Evolutionary conservation across 768 basidiomycete genomes (phyloP).

Genomic region (Suillus hirtellus): DNA sequence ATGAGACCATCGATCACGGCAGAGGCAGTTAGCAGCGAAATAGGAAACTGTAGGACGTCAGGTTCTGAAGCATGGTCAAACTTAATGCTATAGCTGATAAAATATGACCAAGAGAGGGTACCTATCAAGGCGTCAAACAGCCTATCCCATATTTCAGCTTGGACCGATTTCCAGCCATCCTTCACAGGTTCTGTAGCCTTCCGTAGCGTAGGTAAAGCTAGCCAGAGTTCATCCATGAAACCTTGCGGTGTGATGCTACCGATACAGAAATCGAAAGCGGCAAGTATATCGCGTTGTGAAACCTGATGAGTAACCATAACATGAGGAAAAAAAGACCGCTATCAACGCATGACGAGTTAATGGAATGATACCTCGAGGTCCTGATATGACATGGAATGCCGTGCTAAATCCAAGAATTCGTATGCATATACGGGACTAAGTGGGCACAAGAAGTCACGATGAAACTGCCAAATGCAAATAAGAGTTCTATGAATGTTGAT

Average conservation of each 20-base stretch:
- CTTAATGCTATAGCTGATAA: neutral
- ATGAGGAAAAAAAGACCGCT: neutral
- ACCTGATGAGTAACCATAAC: slow-evolving; percentile 32
- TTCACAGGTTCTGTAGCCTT: slow-evolving; percentile 34
- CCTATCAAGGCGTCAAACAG: slow-evolving; percentile 48
- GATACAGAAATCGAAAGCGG: slow-evolving; percentile 46
- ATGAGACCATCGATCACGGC: slow-evolving; percentile 50
- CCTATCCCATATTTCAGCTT: slow-evolving; percentile 49
- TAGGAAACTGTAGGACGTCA: slow-evolving; percentile 51
- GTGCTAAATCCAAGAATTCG: slow-evolving; percentile 54
- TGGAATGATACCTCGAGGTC: slow-evolving; percentile 51
- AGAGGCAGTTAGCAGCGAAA: slow-evolving; percentile 54
- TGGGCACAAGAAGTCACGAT: slow-evolving; percentile 63
- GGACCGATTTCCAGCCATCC: slow-evolving; percentile 48
- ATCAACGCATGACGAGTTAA: neutral
- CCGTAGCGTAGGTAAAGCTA: slow-evolving; percentile 52
- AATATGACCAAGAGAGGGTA: slow-evolving; percentile 6
- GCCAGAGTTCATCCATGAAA: slow-evolving; percentile 60
- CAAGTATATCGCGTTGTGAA: slow-evolving; percentile 57
- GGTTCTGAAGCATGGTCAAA: slow-evolving; percentile 39
- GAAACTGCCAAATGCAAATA: slow-evolving; percentile 42
- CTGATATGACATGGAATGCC: slow-evolving; percentile 43
- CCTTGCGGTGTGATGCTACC: slow-evolving; percentile 53
- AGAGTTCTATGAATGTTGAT: neutral
- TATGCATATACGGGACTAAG: slow-evolving; percentile 50